Conservation (phyloP, 768 basidiomycete genomes). For the Suillus sp. region DNA sequence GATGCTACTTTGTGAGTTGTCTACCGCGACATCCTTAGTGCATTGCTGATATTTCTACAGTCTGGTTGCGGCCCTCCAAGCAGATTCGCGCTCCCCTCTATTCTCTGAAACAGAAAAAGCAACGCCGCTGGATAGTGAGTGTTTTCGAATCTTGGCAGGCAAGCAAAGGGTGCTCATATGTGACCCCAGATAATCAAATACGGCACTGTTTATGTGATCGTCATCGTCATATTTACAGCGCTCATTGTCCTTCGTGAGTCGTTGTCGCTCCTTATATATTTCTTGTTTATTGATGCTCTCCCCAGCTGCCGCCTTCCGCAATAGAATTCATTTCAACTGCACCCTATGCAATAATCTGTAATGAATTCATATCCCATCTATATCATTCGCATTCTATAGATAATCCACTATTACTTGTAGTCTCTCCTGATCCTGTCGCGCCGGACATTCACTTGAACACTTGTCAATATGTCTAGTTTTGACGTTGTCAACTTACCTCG, state of each 20-base stretch:
- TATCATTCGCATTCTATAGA: conserved; percentile 31
- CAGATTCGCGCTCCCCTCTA: conserved; percentile 93
- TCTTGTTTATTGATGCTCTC: conserved; percentile 15
- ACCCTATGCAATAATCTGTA: conserved; percentile 68
- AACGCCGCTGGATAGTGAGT: conserved; percentile 87
- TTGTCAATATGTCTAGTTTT: conserved; percentile 13
- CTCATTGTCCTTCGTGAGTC: conserved; percentile 79
- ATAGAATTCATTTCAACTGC: conserved; percentile 61
- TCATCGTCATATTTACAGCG: conserved; percentile 69
- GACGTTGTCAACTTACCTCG: conserved; percentile 10
- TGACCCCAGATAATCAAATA: conserved; percentile 74
- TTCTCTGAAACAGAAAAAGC: conserved; percentile 85
- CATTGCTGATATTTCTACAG: conserved; percentile 40
- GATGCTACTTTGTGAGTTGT: conserved; percentile 78
- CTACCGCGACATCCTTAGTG: conserved; percentile 1
- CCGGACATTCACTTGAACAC: conserved; percentile 13
- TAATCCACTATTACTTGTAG: conserved; percentile 34
- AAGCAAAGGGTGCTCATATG: conserved; percentile 17
- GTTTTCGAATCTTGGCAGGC: conserved; percentile 7
- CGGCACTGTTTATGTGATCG: conserved; percentile 70
- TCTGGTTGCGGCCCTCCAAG: conserved; percentile 95
- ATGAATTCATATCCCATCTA: conserved; percentile 33
- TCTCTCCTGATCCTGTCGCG: conserved; percentile 14
- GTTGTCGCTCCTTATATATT: conserved; percentile 12
- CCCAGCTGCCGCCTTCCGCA: conserved; percentile 63